A percentile compares a stretch with the other conserved stretches of the same genome.
Evolutionary conservation across 192 early-diverging fungal genomes (phyloP).

Genomic region (Diversispora eburnea): DNA sequence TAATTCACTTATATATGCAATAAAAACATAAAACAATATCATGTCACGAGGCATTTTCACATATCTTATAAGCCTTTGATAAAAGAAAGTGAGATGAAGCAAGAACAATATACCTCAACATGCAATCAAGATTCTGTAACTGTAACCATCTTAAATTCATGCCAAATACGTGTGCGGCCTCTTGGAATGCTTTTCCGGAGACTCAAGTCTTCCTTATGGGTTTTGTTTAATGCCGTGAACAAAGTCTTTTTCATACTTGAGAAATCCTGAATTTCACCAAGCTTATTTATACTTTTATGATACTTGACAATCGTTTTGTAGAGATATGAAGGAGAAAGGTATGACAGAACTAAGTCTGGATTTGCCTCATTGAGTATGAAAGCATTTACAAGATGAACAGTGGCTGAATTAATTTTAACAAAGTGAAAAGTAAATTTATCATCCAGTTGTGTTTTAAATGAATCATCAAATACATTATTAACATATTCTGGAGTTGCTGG

Average conservation of each 20-base stretch:
- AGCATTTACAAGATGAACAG: constrained; percentile 14
- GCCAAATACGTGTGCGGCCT: neutral
- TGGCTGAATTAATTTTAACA: constrained; percentile 16
- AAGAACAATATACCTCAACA: too few species aligned
- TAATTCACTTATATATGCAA: too few species aligned
- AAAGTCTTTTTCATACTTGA: constrained; percentile 12
- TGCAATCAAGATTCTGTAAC: too few species aligned
- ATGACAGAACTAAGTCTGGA: constrained; percentile 10
- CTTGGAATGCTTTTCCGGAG: constrained; percentile 5
- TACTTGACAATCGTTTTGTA: constrained; percentile 21
- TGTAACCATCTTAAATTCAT: too few species aligned
- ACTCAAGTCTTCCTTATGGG: constrained; percentile 11
- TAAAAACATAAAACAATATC: too few species aligned
- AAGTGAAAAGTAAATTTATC: constrained; percentile 16
- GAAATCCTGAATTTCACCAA: neutral
- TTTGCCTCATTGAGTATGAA: constrained; percentile 17
- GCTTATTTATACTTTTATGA: constrained; percentile 1
- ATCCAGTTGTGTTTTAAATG: neutral
- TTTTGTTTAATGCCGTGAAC: constrained; percentile 14
- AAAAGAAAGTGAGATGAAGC: too few species aligned
- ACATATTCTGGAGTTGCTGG: neutral
- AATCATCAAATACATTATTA: neutral
- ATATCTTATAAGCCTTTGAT: too few species aligned
- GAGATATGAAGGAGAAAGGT: constrained; percentile 14
- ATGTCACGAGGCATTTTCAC: too few species aligned